phyloP scores from a whole-genome alignment of 257 asterid genomes.

The Paulownia fortunei region DNA sequence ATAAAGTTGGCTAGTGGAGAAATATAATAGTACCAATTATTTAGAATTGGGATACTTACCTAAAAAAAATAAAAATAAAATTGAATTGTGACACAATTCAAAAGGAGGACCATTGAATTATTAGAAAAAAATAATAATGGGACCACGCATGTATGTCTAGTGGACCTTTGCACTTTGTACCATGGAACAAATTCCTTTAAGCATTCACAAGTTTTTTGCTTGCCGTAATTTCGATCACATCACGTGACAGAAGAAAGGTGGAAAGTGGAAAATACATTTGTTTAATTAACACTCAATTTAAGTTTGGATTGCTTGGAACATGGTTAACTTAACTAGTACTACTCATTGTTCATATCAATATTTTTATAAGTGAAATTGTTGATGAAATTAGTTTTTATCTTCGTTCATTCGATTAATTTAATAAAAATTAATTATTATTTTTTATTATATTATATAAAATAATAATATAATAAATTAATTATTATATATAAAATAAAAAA shows the following conservation, averaged over 20 bases:
- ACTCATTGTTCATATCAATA: not conserved
- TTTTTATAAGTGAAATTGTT: no score
- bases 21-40: not conserved
- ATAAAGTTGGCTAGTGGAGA: not conserved
- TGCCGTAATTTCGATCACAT: not conserved
- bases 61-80: not conserved
- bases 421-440: no score
- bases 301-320: not conserved
- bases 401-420: no score
- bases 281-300: not conserved
- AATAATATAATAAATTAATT: no score
- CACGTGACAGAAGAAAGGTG: not conserved
- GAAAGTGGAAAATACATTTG: not conserved
- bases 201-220: not conserved
- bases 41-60: not conserved
- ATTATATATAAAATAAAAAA: no score
- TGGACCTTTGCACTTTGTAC: not conserved
- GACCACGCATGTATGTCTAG: not conserved
- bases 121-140: not conserved
- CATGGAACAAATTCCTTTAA: not conserved
- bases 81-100: not conserved
- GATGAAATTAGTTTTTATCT: no score
- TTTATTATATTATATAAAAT: no score
- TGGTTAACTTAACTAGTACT: not conserved
- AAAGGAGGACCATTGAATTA: constrained; percentile 14